A percentile compares a stretch with the other conserved stretches of the same genome.
phyloP scores from a whole-genome alignment of 1,284 basidiomycete species.

The Leccinum solheimii region DNA sequence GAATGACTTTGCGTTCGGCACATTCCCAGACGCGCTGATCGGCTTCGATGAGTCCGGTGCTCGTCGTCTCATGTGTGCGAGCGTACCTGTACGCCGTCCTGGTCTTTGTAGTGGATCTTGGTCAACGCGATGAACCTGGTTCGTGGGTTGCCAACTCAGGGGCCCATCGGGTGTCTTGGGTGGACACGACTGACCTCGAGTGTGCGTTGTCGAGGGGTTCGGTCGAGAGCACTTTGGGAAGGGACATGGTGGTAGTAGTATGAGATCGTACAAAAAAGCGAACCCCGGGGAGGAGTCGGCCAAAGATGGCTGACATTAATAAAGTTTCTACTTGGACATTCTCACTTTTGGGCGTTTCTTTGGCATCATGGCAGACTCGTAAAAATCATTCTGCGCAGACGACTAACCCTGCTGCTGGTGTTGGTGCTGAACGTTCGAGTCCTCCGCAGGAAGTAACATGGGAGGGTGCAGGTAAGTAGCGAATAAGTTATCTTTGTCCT shows the following conservation, averaged over 20 bases:
- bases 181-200: slow-evolving; percentile 51
- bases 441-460: slow-evolving; percentile 46
- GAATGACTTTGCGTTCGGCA: slow-evolving; percentile 80
- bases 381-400: slow-evolving; percentile 27
- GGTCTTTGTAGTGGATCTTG: slow-evolving; percentile 73
- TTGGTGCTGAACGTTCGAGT: slow-evolving; percentile 35
- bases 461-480: slow-evolving; percentile 59
- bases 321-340: neutral
- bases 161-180: neutral
- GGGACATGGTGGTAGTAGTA: slow-evolving; percentile 19
- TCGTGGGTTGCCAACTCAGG: neutral
- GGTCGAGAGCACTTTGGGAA: slow-evolving; percentile 41
- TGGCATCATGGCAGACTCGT: slow-evolving; percentile 26
- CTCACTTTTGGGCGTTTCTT: slow-evolving; percentile 6
- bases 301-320: slow-evolving; percentile 10
- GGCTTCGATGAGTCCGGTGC: neutral
- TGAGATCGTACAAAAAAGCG: neutral
- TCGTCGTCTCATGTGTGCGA: neutral
- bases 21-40: slow-evolving; percentile 80
- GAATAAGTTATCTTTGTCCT: slow-evolving; percentile 54
- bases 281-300: slow-evolving; percentile 1
- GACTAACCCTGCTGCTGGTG: slow-evolving; percentile 38
- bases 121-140: slow-evolving; percentile 73
- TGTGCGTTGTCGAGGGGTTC: slow-evolving; percentile 56
- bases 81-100: slow-evolving; percentile 67